Base-by-base conservation (phyloP, 108 stramenopile genomes). In the Thalassiosira profunda region DNA sequence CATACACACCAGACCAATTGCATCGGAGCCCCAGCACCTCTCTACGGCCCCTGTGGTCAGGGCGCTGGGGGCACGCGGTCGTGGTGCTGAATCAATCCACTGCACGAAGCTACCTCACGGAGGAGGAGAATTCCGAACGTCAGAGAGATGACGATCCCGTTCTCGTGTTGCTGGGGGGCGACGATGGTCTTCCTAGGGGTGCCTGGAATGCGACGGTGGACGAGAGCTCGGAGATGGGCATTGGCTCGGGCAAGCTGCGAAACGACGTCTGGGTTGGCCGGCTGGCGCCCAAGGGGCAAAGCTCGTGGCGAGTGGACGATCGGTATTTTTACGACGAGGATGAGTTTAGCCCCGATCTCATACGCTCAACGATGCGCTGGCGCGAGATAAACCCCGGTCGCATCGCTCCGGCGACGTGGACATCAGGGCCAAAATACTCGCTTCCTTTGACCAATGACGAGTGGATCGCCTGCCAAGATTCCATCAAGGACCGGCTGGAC, bases 391-490 rank as follows among this genome's bases (percentile, higher is more conserved):
- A 64, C 42, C 64, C 74, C 18, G 83, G 83, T 2, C 55, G 75
- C 12, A 42, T 57, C 1, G 44, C 79, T 37, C 83, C 83, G 15
- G 33, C 82, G 12, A 45, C 51, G 7, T 80, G 79, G 79, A 46
- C 68, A 31, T 52, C 60, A 1, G 79, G 52, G 10, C 21, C 37
- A 8, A 12, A 15, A 3, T n/a, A 56, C 38, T 29, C 47, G 0
- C 26, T 42, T n/a, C 77, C 78, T 14, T 14, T 82, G 44, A 74
- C 85, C 8, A 70, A 90, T 56, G 89, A 92, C 26, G 84, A 88
- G 3, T 92, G 89, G 87, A 90, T 92, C 58, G 47, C 67, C 35
- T 90, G 91, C 46, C 84, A 90, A 79, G 77, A 84, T 18, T 62
- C 53, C 3, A 70, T 79, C 42, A 73, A 60, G 5, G 44, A 74